Percentiles rank a stretch among this genome's conserved stretches.
phyloP scores from a whole-genome alignment of 345 rosid genomes.

The Eucalyptus curtisii region DNA sequence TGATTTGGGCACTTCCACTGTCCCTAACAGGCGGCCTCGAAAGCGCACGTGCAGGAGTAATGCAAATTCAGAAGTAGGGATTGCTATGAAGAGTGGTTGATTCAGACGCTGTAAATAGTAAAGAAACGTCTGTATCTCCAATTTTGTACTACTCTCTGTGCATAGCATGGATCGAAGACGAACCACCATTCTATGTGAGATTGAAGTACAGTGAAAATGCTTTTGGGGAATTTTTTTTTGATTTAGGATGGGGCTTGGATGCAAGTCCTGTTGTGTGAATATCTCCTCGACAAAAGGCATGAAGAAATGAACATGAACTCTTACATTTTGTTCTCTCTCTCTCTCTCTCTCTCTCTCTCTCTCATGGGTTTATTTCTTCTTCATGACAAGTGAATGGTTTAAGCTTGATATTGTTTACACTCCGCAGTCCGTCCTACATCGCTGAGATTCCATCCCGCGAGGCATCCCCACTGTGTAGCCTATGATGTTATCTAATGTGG shows the following conservation, averaged over 20 bases:
- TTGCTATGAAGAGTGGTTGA: conserved; percentile 5
- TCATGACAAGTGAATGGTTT: neutral
- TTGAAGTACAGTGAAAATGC: neutral
- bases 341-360: neutral
- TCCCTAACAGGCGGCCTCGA: conserved; percentile 31
- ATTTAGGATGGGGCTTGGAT: neutral
- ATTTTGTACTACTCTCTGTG: neutral
- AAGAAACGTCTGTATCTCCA: neutral
- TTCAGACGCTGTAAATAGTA: neutral
- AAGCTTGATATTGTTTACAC: neutral
- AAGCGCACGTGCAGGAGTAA: conserved; percentile 28
- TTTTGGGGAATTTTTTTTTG: neutral
- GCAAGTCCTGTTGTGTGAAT: neutral
- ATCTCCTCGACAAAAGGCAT: neutral
- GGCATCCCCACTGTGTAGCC: neutral
- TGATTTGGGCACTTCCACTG: conserved; percentile 5
- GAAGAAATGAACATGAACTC: neutral
- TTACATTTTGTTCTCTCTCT: neutral
- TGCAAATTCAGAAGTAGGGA: conserved; percentile 11
- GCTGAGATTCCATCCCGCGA: neutral
- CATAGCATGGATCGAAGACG: neutral
- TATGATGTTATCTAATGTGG: neutral
- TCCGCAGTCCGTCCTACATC: neutral
- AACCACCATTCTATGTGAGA: neutral
- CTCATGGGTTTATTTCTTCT: neutral